Conservation (phyloP, 768 basidiomycete genomes). For the Dacryopinax spathularia region DNA sequence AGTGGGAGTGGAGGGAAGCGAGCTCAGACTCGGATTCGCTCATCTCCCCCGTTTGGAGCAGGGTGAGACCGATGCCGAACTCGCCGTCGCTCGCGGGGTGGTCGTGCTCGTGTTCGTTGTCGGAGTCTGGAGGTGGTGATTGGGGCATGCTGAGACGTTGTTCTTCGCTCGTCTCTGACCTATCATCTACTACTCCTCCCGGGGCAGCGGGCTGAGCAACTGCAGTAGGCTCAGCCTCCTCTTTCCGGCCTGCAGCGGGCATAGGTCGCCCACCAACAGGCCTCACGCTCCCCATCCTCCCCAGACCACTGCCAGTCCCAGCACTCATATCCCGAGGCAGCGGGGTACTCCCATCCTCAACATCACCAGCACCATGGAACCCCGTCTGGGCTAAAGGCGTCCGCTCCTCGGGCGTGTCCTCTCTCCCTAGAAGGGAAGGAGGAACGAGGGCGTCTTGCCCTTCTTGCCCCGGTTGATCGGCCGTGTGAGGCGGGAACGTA, state of each 20-base stretch:
- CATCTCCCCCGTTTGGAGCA: neutral
- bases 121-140: neutral
- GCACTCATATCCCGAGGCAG: too few relatives aligned
- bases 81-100: conserved; percentile 2
- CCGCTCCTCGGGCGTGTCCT: neutral
- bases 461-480: neutral
- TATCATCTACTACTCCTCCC: neutral
- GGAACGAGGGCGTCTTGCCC: neutral
- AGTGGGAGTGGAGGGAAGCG: neutral
- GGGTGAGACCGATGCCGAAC: neutral
- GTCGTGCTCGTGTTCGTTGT: neutral
- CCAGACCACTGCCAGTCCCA: too few relatives aligned
- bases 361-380: neutral
- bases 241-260: neutral
- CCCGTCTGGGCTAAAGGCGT: neutral
- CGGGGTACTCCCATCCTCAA: too few relatives aligned
- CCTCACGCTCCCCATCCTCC: neutral
- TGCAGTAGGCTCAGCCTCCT: neutral
- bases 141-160: neutral
- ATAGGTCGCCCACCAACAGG: neutral
- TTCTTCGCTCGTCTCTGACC: neutral
- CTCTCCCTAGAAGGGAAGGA: neutral
- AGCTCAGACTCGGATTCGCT: neutral
- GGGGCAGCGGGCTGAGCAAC: neutral
- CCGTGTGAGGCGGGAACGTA: too few relatives aligned